Base-by-base conservation (phyloP, 306 rosid genomes). In the Sindora glabra region DNA sequence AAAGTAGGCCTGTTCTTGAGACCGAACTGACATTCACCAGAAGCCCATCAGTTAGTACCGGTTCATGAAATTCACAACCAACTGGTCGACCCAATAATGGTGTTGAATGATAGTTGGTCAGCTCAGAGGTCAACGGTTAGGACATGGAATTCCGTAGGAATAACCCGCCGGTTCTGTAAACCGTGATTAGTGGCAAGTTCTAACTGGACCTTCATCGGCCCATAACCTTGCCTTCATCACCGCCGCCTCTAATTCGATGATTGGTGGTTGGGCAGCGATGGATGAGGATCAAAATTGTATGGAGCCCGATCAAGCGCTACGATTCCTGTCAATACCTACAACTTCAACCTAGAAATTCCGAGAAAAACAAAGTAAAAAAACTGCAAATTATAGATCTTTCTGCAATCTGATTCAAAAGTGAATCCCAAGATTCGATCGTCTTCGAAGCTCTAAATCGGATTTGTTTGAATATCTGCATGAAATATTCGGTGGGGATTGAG, bases 391-490 rank as follows among this genome's bases (percentile, higher is more conserved):
- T 36, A 5, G 41, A 36, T 36, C 41, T 2, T 9, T 12, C 41
- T 8, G n/a, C 41, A 36, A 36, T 36, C 8, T 9, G 8, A 29
- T 29, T 29, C 8, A 5, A 29, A 4, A 25, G 3, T 21, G 15
- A 46, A 46, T 5, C 27, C 10, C 5, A 5, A 33, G 21, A 34
- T 10, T 23, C 34, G 8, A 29, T 4, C 5, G 8, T 29, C 8
- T 29, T 30, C 8, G 48, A 38, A 37, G 32, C 47, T 36, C 32
- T n/a, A 16, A 54, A 67, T 66, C 53, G 65, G 62, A 71, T 40
- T 69, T 69, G 52, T 29, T 63, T 10, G 8, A 44, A 12, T 44
- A 48, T 37, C 73, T 67, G 85, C 65, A 82, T 86, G 94, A 85
- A 54, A 71, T 53, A 75, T 50, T 37, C 59, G 60, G 65, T 45